These are phyloP conservation scores for Hyaloscypha finlandica DNA, from an alignment of 495 filamentous ascomycete species.

Conservation along the genomic window DNA sequence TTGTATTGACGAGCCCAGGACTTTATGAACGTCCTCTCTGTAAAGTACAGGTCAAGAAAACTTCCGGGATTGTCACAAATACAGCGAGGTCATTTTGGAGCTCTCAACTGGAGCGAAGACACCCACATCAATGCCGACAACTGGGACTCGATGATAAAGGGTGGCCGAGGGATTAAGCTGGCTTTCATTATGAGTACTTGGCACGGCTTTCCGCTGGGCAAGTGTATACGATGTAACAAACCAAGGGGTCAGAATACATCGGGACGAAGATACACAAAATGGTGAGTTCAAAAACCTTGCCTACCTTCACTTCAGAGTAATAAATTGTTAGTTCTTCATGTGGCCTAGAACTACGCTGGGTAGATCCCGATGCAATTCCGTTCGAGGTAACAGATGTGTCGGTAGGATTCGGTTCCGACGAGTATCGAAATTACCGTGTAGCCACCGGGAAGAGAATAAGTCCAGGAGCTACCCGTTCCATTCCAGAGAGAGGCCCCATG, in stretches of 20 bases:
- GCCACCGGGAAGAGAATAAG: too few species aligned
- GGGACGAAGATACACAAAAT: neutral
- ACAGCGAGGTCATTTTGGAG: neutral
- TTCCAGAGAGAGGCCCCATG: neutral
- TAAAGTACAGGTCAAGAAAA: neutral
- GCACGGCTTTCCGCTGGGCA: slow-evolving; percentile 1
- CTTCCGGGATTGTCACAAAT: neutral
- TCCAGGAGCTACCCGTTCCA: neutral
- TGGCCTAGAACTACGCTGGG: slow-evolving; percentile 10
- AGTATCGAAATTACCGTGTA: neutral
- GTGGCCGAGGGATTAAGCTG: slow-evolving; percentile 8
- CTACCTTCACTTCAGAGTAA: slow-evolving; percentile 5
- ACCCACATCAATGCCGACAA: neutral
- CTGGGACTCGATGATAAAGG: neutral
- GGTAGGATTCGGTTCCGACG: neutral
- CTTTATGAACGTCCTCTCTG: neutral
- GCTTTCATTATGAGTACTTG: slow-evolving; percentile 13
- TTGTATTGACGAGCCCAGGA: neutral
- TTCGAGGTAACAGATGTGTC: slow-evolving; percentile 10
- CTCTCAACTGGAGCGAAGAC: neutral
- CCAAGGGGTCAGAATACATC: neutral
- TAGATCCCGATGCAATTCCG: slow-evolving; percentile 6
- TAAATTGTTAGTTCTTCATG: slow-evolving; percentile 8
- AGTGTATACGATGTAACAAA: slow-evolving; percentile 16
- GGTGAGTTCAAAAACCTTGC: neutral